Evolutionary conservation across 139 green algal species (phyloP).

Genomic region (Bryopsis sp.): DNA sequence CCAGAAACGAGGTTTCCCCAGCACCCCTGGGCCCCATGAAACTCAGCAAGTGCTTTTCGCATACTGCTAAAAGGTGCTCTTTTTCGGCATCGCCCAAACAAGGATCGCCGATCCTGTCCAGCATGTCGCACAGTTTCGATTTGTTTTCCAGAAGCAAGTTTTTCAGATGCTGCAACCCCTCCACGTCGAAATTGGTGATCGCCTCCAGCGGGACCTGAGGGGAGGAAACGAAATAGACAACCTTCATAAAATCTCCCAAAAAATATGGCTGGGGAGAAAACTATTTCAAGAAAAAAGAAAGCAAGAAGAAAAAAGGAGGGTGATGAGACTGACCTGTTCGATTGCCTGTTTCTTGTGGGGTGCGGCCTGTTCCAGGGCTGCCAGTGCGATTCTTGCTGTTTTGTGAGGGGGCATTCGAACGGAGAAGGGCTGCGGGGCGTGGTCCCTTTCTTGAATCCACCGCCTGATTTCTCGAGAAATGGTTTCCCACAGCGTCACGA

Average conservation of each 20-base stretch:
- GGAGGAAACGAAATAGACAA: too few species aligned
- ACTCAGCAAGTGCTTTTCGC: too few species aligned
- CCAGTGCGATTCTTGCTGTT: not conserved
- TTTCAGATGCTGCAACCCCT: not conserved
- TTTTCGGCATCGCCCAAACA: too few species aligned
- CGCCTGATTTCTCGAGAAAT: not conserved
- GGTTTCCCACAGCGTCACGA: not conserved
- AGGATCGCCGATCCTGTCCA: too few species aligned
- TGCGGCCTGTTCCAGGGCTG: not conserved
- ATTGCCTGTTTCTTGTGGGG: not conserved
- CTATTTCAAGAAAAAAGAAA: not conserved
- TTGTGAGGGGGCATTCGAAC: not conserved
- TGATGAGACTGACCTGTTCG: not conserved
- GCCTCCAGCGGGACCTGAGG: not conserved
- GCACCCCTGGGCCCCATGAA: too few species aligned
- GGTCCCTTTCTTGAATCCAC: constrained; percentile 1
- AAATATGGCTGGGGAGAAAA: not conserved
- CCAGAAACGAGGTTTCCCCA: too few species aligned
- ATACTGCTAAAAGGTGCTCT: too few species aligned
- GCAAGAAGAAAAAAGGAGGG: not conserved
- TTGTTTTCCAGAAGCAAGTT: too few species aligned
- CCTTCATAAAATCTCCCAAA: too few species aligned
- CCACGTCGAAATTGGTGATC: not conserved
- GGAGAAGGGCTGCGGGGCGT: not conserved
- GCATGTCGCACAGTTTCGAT: too few species aligned